Percentiles rank a stretch among this genome's conserved stretches.
These are phyloP conservation scores for Aspergillus quadricinctus DNA, from an alignment of 2,329 filamentous ascomycete genomes.

Conservation along the genomic window DNA sequence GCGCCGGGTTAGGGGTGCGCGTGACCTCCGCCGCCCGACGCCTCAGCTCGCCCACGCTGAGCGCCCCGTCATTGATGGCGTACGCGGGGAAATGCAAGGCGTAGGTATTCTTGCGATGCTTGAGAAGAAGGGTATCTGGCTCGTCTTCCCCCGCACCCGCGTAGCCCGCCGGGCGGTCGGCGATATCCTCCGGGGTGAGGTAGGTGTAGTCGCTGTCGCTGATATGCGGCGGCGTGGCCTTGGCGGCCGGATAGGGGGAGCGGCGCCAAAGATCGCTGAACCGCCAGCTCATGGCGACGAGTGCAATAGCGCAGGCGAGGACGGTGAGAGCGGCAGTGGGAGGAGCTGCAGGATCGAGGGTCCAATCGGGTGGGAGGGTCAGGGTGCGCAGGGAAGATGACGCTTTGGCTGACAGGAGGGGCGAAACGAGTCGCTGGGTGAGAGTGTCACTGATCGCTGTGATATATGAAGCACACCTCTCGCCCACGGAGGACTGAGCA, in stretches of 20 bases:
- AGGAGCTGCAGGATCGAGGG: constrained; percentile 7
- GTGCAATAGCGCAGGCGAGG: constrained; percentile 24
- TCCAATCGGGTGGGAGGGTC: constrained; percentile 17
- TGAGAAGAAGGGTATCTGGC: constrained; percentile 43
- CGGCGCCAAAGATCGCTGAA: constrained; percentile 31
- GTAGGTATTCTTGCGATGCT: constrained; percentile 40
- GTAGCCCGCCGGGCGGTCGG: constrained; percentile 19
- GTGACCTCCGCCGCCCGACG: constrained; percentile 36
- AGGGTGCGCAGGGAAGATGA: constrained; percentile 20
- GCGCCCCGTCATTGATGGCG: constrained; percentile 43
- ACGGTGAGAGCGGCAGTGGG: constrained; percentile 23
- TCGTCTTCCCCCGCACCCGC: constrained; percentile 25
- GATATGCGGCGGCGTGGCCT: constrained; percentile 30
- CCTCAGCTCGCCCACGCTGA: constrained; percentile 41
- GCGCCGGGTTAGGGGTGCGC: constrained; percentile 30
- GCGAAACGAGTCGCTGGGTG: constrained; percentile 27
- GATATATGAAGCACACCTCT: constrained; percentile 38
- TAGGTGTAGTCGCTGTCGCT: constrained; percentile 38
- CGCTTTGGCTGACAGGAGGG: constrained; percentile 18
- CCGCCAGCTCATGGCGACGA: constrained; percentile 34
- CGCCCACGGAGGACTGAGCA: constrained; percentile 36
- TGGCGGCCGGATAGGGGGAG: constrained; percentile 22
- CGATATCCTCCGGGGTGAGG: constrained; percentile 34
- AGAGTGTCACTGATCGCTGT: constrained; percentile 31
- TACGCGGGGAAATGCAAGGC: constrained; percentile 44